Evolutionary conservation across 2,329 filamentous ascomycete species (phyloP).

Genomic region (Calonectria hawksworthii): DNA sequence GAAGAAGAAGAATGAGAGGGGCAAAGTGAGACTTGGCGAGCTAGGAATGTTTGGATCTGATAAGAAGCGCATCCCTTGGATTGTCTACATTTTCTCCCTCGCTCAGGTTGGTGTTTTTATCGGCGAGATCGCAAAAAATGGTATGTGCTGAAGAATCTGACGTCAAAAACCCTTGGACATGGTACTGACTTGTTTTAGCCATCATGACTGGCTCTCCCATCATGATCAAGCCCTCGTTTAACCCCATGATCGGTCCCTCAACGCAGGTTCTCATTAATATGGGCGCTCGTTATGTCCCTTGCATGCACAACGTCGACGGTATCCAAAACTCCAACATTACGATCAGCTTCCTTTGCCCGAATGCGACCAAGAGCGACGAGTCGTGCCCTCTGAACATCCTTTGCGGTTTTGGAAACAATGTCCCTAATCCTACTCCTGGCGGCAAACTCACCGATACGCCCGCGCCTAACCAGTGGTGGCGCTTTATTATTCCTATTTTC

Average conservation of each 20-base stretch:
- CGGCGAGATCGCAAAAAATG: conserved; percentile 86
- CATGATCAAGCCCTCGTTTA: conserved; percentile 87
- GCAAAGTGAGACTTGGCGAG: conserved; percentile 69
- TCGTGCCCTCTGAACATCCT: conserved; percentile 82
- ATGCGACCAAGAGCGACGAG: conserved; percentile 73
- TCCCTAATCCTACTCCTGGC: conserved; percentile 74
- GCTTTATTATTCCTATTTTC: conserved; percentile 97
- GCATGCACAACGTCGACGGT: conserved; percentile 87
- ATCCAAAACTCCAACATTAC: conserved; percentile 68
- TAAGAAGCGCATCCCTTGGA: conserved; percentile 77
- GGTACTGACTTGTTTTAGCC: conserved; percentile 59
- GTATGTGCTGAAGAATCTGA: conserved; percentile 61
- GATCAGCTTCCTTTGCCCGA: conserved; percentile 83
- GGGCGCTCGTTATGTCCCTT: conserved; percentile 92
- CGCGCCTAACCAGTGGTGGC: conserved; percentile 93
- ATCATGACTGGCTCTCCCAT: conserved; percentile 84
- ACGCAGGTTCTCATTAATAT: conserved; percentile 94
- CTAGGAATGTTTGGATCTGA: conserved; percentile 71
- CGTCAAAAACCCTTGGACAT: background rate
- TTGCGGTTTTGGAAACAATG: conserved; percentile 80
- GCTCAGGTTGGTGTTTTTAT: conserved; percentile 90
- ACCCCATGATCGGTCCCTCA: conserved; percentile 97
- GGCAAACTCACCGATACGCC: conserved; percentile 64
- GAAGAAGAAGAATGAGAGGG: conserved; percentile 58
- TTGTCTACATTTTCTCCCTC: conserved; percentile 84